Evolutionary conservation across 192 early-diverging fungal species (phyloP), one percentile per base, ranked within the genome.

Genomic region (Kappamyces sp.): DNA sequence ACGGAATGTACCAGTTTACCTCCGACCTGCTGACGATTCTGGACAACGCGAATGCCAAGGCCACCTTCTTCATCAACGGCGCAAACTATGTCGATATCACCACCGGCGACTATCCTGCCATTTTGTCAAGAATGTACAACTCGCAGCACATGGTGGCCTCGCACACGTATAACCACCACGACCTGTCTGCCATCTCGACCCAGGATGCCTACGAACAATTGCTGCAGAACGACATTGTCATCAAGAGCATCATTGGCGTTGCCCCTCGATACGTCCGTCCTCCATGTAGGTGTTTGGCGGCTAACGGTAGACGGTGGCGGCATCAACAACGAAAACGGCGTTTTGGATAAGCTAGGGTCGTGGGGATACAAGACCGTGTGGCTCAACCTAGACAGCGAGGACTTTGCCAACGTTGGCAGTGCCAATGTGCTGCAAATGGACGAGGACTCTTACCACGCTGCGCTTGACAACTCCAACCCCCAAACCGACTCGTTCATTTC

Each of bases 21-120:
- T 54, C 49, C 33, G 47, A 15, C n/a, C 63, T 76, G 1, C 49
- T 71, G 36, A 62, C 50, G 22, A 38, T 54, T 33, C 58, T 77
- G 9, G 49, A 68, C 2, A 11, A 1, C 1, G 55, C 59, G 6
- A 60, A 53, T n/a, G 62, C 66, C 37, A 69, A 75, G 37, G 82
- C 77, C 5, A 88, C 85, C 22, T 88, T 86, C 69, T 88, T 88
- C 62, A 60, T 87, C 59, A 85, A 87, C 61, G 85, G 82, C 5
- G 35, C 67, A 30, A 85, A 84, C 66, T 67, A 66, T 32, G 64
- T 50, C 40, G 54, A 61, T 12, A 54, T 62, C 3, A 15, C n/a
- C 0, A 60, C 61, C 4, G 50, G 61, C n/a, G 1, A 36, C n/a
- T 22, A 47, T 51, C 22, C 49, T 8, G 49, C 36, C 7, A 51